phyloP scores from a whole-genome alignment of 2,329 filamentous ascomycete genomes.

The Xylaria sp. region DNA sequence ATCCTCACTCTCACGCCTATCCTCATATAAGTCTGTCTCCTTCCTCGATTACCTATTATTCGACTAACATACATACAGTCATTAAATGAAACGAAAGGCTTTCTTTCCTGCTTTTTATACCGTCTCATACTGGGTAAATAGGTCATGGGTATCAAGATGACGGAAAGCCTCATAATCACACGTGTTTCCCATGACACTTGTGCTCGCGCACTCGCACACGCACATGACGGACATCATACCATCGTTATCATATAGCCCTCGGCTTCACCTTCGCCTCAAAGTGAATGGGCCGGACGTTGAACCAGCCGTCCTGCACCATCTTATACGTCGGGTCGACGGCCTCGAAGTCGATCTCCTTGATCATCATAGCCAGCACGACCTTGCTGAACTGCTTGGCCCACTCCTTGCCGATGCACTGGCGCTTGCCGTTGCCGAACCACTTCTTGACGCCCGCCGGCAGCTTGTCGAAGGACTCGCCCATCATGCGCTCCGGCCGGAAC shows the following conservation, averaged over 20 bases:
- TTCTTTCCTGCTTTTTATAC: background rate
- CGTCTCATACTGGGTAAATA: background rate
- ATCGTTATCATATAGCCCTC: constrained; percentile 42
- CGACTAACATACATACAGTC: background rate
- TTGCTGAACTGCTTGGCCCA: constrained; percentile 61
- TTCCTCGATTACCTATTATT: constrained; percentile 11
- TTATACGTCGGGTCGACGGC: constrained; percentile 54
- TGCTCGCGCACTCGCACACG: background rate
- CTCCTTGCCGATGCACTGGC: constrained; percentile 63
- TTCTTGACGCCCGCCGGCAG: constrained; percentile 60
- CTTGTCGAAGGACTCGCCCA: constrained; percentile 56
- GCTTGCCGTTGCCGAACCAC: constrained; percentile 64
- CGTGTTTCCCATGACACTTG: background rate
- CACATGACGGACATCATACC: background rate
- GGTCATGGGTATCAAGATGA: constrained; percentile 29
- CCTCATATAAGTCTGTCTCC: background rate
- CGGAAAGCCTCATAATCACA: constrained; percentile 7
- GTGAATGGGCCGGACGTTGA: constrained; percentile 61
- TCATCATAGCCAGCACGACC: constrained; percentile 56
- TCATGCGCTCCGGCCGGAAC: constrained; percentile 62
- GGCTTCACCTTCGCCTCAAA: constrained; percentile 58
- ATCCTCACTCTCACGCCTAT: background rate
- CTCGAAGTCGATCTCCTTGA: constrained; percentile 60
- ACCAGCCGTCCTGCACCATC: constrained; percentile 62
- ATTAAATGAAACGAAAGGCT: background rate